phyloP scores from a whole-genome alignment of 129 eudicot species.

The Helianthus tuberosus region DNA sequence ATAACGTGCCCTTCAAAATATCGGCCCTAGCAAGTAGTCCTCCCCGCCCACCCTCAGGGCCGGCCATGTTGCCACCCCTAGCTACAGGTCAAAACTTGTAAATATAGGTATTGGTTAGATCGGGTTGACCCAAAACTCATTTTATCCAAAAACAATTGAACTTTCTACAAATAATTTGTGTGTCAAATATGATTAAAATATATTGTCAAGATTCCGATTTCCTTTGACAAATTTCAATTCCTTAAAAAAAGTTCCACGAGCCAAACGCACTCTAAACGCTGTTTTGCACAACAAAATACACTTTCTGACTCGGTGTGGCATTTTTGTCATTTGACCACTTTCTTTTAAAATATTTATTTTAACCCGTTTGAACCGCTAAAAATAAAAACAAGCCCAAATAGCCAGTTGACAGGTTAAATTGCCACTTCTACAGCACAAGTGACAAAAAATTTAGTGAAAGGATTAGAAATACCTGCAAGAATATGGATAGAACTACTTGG shows the following conservation, averaged over 20 bases:
- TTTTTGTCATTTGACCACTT: neutral
- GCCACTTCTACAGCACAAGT: neutral
- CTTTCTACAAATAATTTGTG: neutral
- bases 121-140: neutral
- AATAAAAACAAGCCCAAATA: neutral
- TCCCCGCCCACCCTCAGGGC: too few species aligned
- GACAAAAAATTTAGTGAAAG: neutral
- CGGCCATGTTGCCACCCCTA: too few species aligned
- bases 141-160: neutral
- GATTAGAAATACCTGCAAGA: conserved; percentile 52
- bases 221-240: too few species aligned
- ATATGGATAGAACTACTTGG: conserved; percentile 48
- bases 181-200: neutral
- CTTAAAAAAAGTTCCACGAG: too few species aligned
- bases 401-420: neutral
- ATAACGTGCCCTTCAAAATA: too few species aligned
- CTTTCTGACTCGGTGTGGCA: neutral
- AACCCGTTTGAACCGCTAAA: conserved; percentile 7
- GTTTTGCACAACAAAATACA: too few species aligned
- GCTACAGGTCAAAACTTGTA: neutral
- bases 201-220: neutral
- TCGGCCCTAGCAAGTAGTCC: too few species aligned
- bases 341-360: neutral
- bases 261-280: too few species aligned
- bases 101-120: neutral